Evolutionary conservation across 2,329 filamentous ascomycete genomes (phyloP), one percentile per base, ranked within the genome.

Genomic region (Alternaria hordeiaustralica): DNA sequence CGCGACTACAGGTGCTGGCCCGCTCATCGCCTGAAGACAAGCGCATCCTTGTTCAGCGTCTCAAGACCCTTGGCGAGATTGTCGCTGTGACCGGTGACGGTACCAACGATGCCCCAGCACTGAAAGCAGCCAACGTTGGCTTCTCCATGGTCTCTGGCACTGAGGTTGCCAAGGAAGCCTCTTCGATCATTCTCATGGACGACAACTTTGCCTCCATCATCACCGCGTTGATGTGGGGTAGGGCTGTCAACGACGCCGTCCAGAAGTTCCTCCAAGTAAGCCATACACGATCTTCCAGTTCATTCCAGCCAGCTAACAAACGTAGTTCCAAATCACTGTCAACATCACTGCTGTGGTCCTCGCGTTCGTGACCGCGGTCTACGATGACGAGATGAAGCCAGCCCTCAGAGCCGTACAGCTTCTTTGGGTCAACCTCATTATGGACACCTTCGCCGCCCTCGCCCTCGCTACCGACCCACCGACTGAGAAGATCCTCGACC

Each of bases 191-290:
- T 56, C 90, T 98, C 55, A 92, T 94, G 44, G 95, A 98, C 82
- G 93, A 97, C 82, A 98, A 98, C 85, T 98, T 99, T 81, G 93
- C 95, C 66, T 97, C 95, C 1, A 98, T 99, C 73, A 92, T 97
- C 79, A 87, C 92, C 54, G 95, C 96, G 43, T 93, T 98, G 62
- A 94, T 97, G 81, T 96, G 97, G 83, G 96, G 95, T 58, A 90
- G 96, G 66, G 93, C 94, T 65, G 97, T 98, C 81, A 97, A 97
- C 86, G 97, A 95, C 88, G 97, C 97, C 84, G 97, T 96, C 4
- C 95, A 98, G 79, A 96, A 98, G 80, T 98, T 98, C 82, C 97
- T 98, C 80, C 92, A 75, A 28, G 70, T 72, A 71, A 94, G 68
- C 57, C 12, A 6, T 6, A 26, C 10, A 6, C 7, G 2, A 7